Evolutionary conservation across 495 filamentous ascomycete species (phyloP), one percentile per base, ranked within the genome.

Genomic region (Neurospora cerealis): DNA sequence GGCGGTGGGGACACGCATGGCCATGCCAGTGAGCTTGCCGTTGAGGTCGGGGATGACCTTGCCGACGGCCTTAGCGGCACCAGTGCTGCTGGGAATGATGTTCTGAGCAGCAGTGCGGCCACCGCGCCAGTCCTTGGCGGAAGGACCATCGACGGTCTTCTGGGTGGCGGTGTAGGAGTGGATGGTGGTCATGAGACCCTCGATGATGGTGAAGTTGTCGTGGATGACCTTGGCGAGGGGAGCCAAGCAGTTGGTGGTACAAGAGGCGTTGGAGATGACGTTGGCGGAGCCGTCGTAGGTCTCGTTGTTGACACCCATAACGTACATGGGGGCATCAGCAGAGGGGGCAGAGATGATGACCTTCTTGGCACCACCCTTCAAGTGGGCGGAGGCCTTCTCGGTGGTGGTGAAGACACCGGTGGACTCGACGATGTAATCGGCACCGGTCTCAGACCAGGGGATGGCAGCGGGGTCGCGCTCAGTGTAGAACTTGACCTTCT

Each of bases 101-200:
- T 99, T 99, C 89, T 97, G 92, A 78, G 96, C 96, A 86, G 96
- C 96, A 79, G 93, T 93, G 86, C 96, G 96, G 80, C 96, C 96
- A 88, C 96, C 96, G 86, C 96, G 91, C 96, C 96, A 99, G 89
- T 99, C 96, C 93, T 99, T 99, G 83, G 87, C 86, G 69, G 96
- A 98, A 77, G 96, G 96, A 80, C 94, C 96, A 80, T 99, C 96
- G 79, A 99, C 96, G 76, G 95, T 97, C 92, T 98, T 98, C 89
- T 99, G 96, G 83, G 96, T 99, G 79, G 96, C 96, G 78, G 96
- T 99, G 93, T 98, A 98, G 80, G 96, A 97, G 92, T 99, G 96
- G 85, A 98, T 89, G 75, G 96, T 99, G 85, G 96, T 99, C 96
- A 99, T 99, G 77, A 99, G 92, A 88, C 96, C 96, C 89, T 99